These are phyloP conservation scores for Poa annua DNA, from an alignment of 176 grass and related monocot species.

Conservation along the genomic window DNA sequence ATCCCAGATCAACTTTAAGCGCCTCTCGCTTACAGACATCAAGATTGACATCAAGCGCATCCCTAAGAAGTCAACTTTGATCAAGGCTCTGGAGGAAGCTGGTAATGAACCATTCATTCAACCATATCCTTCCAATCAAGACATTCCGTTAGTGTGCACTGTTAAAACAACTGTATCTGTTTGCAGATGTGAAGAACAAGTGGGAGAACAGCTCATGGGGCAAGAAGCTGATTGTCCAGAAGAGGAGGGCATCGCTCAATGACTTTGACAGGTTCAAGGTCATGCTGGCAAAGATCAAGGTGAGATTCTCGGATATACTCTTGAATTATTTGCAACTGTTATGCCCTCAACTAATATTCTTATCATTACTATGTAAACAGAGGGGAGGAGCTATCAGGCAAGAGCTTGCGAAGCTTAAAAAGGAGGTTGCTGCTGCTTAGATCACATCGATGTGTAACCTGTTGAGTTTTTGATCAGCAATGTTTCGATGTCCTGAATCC, in stretches of 20 bases:
- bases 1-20: constrained; percentile 96
- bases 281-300: constrained; percentile 97
- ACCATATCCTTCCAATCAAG: background rate
- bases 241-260: constrained; percentile 91
- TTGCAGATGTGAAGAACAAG: constrained; percentile 91
- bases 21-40: constrained; percentile 64
- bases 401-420: constrained; percentile 81
- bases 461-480: constrained; percentile 29
- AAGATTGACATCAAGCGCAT: constrained; percentile 66
- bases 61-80: constrained; percentile 56
- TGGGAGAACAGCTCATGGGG: constrained; percentile 99
- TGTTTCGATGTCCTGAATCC: background rate
- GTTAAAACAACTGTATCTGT: background rate
- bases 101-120: constrained; percentile 29
- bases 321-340: background rate
- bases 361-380: constrained; percentile 47
- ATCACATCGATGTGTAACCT: background rate
- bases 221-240: constrained; percentile 95
- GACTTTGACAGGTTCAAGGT: constrained; percentile 99
- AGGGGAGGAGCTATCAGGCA: constrained; percentile 76
- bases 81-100: constrained; percentile 61
- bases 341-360: background rate
- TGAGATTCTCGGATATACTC: background rate
- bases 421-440: constrained; percentile 61
- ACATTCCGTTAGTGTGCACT: background rate